Conservation (phyloP, 1,139 yeast genomes). For the Candida frijolesensis region DNA sequence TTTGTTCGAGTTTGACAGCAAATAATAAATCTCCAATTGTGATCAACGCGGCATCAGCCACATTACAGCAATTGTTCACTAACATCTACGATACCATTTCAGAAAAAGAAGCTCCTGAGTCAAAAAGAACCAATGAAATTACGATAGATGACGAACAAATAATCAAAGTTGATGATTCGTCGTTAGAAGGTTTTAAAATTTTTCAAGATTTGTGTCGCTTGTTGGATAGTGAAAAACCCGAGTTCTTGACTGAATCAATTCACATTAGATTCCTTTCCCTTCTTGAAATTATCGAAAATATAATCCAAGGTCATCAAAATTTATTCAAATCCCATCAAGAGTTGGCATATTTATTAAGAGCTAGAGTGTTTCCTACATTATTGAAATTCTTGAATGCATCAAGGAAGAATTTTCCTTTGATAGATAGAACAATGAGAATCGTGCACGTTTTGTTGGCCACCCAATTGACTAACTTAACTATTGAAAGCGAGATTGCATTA, state of each 20-base stretch:
- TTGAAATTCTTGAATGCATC: conserved; percentile 57
- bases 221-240: conserved; percentile 60
- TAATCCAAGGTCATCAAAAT: conserved; percentile 54
- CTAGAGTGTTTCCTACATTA: conserved; percentile 72
- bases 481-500: conserved; percentile 80
- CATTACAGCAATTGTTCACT: conserved; percentile 81
- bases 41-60: conserved; percentile 90
- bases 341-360: conserved; percentile 63
- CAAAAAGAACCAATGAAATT: conserved; percentile 28
- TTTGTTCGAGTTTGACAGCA: conserved; percentile 73
- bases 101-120: conserved; percentile 18
- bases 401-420: conserved; percentile 59
- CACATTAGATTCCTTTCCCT: conserved; percentile 69
- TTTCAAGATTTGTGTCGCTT: conserved; percentile 72
- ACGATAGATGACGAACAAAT: conserved; percentile 46
- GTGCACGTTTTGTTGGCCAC: conserved; percentile 60
- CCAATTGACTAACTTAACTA: conserved; percentile 61
- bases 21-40: conserved; percentile 76
- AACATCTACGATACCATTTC: conserved; percentile 70
- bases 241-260: conserved; percentile 45
- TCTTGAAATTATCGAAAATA: conserved; percentile 77
- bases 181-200: conserved; percentile 70
- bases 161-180: conserved; percentile 49
- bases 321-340: conserved; percentile 65
- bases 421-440: conserved; percentile 74